phyloP scores from a whole-genome alignment of 1,284 basidiomycete species.

The Tausonia pullulans region DNA sequence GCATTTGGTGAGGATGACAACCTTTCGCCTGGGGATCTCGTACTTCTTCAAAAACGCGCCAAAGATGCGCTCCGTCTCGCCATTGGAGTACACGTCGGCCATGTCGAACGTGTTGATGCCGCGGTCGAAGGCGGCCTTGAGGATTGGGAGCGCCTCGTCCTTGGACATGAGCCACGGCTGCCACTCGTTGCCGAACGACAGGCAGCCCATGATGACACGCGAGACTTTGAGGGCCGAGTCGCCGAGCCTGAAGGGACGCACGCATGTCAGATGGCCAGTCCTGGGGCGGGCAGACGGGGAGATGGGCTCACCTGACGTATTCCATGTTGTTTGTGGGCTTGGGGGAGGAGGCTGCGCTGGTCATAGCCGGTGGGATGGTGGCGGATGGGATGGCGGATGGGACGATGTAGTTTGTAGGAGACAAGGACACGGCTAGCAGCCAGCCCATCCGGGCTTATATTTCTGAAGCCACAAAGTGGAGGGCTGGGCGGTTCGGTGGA shows the following conservation, averaged over 20 bases:
- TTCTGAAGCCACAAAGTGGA: no score
- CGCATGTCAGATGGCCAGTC: no score
- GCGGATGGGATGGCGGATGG: no score
- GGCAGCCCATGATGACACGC: slow-evolving; percentile 1
- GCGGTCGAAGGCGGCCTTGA: neutral
- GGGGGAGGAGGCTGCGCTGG: no score
- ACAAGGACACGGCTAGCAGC: no score
- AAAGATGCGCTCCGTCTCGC: neutral
- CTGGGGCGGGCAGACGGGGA: no score
- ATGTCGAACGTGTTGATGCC: neutral
- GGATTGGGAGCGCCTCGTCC: neutral
- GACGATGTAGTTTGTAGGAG: no score
- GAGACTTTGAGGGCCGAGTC: slow-evolving; percentile 7
- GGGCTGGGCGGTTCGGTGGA: no score
- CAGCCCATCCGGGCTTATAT: no score
- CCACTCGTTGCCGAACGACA: neutral
- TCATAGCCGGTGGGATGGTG: no score
- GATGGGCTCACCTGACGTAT: no score
- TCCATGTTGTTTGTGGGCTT: no score
- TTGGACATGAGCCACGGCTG: slow-evolving; percentile 2
- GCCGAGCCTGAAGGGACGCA: neutral
- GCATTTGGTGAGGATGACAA: neutral
- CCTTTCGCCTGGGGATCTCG: neutral
- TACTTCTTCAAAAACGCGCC: neutral
- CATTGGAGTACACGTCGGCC: neutral